These are phyloP conservation scores for Colletotrichum godetiae DNA, from an alignment of 2,329 filamentous ascomycete genomes.

Conservation along the genomic window DNA sequence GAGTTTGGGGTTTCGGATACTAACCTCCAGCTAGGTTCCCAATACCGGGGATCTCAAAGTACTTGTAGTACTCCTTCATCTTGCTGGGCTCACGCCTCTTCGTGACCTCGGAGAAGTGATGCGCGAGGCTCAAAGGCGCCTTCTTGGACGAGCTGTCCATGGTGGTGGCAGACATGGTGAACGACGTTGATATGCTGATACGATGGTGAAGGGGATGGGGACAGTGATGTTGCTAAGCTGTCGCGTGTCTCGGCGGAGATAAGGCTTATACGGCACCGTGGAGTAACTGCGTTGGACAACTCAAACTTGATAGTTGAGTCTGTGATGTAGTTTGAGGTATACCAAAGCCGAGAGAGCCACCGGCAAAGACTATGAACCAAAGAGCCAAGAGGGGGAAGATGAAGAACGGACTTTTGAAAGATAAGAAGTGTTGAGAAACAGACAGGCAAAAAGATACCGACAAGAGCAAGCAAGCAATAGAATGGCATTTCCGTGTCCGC, in stretches of 20 bases:
- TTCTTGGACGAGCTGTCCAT: slow-evolving; percentile 20
- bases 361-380: background rate
- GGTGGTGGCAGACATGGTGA: slow-evolving; percentile 10
- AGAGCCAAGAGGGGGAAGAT: background rate
- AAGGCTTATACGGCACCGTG: background rate
- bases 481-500: background rate
- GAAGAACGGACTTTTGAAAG: background rate
- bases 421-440: background rate
- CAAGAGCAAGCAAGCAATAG: background rate
- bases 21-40: slow-evolving; percentile 71
- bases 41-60: slow-evolving; percentile 75
- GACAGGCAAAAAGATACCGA: background rate
- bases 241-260: background rate
- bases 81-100: slow-evolving; percentile 72
- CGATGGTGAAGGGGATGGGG: background rate
- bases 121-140: slow-evolving; percentile 78
- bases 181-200: background rate
- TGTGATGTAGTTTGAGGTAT: background rate
- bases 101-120: slow-evolving; percentile 80
- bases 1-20: slow-evolving; percentile 34
- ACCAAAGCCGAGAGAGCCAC: background rate
- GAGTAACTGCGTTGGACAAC: background rate
- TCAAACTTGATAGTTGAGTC: background rate
- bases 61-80: slow-evolving; percentile 89
- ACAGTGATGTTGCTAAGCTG: background rate